Conservation (phyloP, 2,329 filamentous ascomycete genomes). For the Xylariales sp. region DNA sequence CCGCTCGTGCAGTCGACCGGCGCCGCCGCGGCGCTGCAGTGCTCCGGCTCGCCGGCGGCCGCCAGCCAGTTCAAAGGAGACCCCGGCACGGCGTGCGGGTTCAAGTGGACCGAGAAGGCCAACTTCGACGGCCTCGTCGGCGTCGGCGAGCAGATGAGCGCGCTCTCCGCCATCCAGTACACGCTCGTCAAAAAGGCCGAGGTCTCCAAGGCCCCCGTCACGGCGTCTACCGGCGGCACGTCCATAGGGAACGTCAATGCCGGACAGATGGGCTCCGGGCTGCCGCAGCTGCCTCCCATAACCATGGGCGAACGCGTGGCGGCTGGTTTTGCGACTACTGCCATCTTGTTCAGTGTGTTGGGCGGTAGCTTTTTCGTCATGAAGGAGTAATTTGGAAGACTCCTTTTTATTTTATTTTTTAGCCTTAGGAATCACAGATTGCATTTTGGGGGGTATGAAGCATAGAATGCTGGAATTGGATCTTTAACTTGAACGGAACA, state of each 20-base stretch:
- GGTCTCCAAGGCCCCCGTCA: constrained; percentile 56
- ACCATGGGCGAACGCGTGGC: constrained; percentile 64
- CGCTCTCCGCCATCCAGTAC: constrained; percentile 71
- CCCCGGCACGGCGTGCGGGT: constrained; percentile 73
- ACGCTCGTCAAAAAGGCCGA: constrained; percentile 58
- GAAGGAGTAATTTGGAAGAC: constrained; percentile 45
- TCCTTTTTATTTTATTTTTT: neutral
- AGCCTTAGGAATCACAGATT: neutral
- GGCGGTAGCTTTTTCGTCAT: constrained; percentile 63
- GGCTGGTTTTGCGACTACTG: constrained; percentile 66
- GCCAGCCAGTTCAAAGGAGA: constrained; percentile 60
- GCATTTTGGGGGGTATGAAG: neutral
- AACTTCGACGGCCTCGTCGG: constrained; percentile 70
- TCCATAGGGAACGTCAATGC: constrained; percentile 63
- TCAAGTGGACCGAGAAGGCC: constrained; percentile 66
- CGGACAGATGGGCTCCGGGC: constrained; percentile 49
- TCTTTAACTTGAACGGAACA: neutral
- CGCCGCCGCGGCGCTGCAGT: constrained; percentile 62
- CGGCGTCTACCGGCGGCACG: constrained; percentile 68
- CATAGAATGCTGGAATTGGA: constrained; percentile 16
- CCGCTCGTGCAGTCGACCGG: constrained; percentile 65
- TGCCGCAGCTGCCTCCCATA: constrained; percentile 53
- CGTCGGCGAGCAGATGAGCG: constrained; percentile 78
- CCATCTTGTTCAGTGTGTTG: constrained; percentile 61
- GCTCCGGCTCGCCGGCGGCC: constrained; percentile 58